Percentiles rank a stretch among this genome's conserved stretches.
Conservation (phyloP, 192 early-diverging fungal species). For the Coemansia sp. region DNA sequence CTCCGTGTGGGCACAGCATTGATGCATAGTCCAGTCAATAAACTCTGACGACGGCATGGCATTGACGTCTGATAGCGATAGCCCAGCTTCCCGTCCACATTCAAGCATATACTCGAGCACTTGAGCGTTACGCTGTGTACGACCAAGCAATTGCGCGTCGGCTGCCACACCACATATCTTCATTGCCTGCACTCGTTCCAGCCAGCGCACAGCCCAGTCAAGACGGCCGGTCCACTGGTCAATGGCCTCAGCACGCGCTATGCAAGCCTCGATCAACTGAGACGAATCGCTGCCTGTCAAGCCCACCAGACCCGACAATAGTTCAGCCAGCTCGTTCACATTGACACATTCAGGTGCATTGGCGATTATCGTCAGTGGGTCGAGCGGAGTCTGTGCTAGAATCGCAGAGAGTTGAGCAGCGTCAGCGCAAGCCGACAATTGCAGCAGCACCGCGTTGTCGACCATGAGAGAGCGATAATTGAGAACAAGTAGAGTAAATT, state of each 20-base stretch:
- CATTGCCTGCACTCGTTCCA: conserved; percentile 8
- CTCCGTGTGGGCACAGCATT: neutral
- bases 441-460: conserved; percentile 5
- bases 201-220: conserved; percentile 34
- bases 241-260: conserved; percentile 26
- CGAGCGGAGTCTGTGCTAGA: conserved; percentile 8
- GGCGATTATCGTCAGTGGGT: conserved; percentile 17
- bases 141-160: conserved; percentile 2
- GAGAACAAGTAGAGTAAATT: neutral
- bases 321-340: conserved; percentile 7
- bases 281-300: neutral
- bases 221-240: conserved; percentile 35
- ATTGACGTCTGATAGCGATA: conserved; percentile 15
- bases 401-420: neutral
- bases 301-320: conserved; percentile 4
- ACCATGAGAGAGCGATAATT: neutral
- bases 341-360: conserved; percentile 31
- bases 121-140: conserved; percentile 11
- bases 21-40: conserved; percentile 9
- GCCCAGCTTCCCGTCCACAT: neutral
- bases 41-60: conserved; percentile 7
- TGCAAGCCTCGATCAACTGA: conserved; percentile 9
- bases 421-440: conserved; percentile 15
- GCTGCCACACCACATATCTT: neutral
- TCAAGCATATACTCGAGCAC: neutral